Percentiles rank a stretch among this genome's conserved stretches.
Evolutionary conservation across 2,329 filamentous ascomycete genomes (phyloP).

Genomic region (Phialemoniopsis sp.): DNA sequence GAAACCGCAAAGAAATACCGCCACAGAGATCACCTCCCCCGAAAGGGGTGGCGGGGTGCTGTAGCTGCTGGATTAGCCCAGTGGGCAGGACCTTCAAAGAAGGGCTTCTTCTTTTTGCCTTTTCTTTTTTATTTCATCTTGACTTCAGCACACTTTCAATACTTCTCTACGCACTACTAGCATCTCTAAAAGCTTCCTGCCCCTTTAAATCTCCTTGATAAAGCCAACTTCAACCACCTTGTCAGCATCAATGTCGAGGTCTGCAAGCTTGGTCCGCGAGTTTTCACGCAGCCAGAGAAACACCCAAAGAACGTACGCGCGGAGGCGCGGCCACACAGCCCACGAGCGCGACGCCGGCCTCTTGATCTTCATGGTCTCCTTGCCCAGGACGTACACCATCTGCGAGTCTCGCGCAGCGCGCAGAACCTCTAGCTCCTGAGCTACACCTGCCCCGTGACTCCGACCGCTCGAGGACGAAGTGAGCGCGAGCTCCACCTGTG

Average conservation of each 20-base stretch:
- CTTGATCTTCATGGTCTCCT: constrained; percentile 54
- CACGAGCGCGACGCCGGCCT: constrained; percentile 15
- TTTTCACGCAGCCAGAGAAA: constrained; percentile 67
- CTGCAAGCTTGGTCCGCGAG: constrained; percentile 61
- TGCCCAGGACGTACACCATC: constrained; percentile 55
- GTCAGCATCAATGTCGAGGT: constrained; percentile 54
- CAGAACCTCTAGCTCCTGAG: constrained; percentile 35
- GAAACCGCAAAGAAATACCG: no score
- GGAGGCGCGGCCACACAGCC: constrained; percentile 23
- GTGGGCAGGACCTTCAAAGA: no score
- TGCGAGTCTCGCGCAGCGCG: constrained; percentile 40
- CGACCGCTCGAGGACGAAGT: background rate
- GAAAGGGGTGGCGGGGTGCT: no score
- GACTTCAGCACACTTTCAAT: no score
- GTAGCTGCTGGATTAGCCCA: no score
- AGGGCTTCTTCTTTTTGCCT: no score
- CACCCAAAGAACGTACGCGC: constrained; percentile 41
- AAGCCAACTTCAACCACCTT: constrained; percentile 65
- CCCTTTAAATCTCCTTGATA: constrained; percentile 61
- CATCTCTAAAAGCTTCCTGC: no score
- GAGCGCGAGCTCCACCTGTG: constrained; percentile 50
- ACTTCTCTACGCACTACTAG: no score
- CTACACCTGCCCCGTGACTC: constrained; percentile 3
- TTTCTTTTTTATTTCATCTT: no score
- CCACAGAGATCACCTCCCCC: no score